Percentiles rank a stretch among this genome's conserved stretches.
Evolutionary conservation across 495 filamentous ascomycete species (phyloP).

Genomic region (Gamarada debralockiae): DNA sequence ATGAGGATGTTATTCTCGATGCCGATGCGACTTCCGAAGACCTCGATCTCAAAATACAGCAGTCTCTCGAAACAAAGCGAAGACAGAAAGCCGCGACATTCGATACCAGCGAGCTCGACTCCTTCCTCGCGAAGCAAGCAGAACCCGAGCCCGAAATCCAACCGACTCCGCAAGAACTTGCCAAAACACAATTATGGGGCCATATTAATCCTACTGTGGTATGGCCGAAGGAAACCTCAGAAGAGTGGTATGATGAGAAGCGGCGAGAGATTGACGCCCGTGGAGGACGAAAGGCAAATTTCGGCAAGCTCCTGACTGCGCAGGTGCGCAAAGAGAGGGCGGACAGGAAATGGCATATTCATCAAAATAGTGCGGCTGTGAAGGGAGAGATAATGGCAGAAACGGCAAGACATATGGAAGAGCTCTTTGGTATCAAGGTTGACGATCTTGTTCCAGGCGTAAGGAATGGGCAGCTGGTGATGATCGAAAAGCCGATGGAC

Average conservation of each 20-base stretch:
- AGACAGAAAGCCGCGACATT: background rate
- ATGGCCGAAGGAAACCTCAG: slow-evolving; percentile 31
- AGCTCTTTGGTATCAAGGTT: slow-evolving; percentile 1
- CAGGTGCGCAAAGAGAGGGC: slow-evolving; percentile 28
- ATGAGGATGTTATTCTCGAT: background rate
- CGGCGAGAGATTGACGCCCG: slow-evolving; percentile 38
- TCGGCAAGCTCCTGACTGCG: slow-evolving; percentile 27
- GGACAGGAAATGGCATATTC: slow-evolving; percentile 17
- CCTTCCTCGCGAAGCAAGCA: slow-evolving; percentile 3
- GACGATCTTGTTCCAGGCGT: slow-evolving; percentile 5
- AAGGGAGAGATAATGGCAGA: slow-evolving; percentile 25
- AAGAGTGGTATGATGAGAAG: slow-evolving; percentile 37
- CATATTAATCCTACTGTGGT: slow-evolving; percentile 42
- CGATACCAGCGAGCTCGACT: slow-evolving; percentile 8
- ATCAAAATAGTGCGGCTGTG: slow-evolving; percentile 21
- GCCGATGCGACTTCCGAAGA: background rate
- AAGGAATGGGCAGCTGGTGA: slow-evolving; percentile 8
- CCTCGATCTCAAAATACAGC: background rate
- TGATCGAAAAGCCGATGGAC: slow-evolving; percentile 6
- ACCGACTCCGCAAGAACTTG: slow-evolving; percentile 6
- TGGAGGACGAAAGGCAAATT: slow-evolving; percentile 36
- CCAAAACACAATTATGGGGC: slow-evolving; percentile 21
- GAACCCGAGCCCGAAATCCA: background rate
- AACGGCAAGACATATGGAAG: slow-evolving; percentile 11
- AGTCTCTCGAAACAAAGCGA: slow-evolving; percentile 5